Evolutionary conservation across 352 stramenopile genomes (phyloP), one percentile per base, ranked within the genome.

Genomic region (Pythium rhizo-oryzae): DNA sequence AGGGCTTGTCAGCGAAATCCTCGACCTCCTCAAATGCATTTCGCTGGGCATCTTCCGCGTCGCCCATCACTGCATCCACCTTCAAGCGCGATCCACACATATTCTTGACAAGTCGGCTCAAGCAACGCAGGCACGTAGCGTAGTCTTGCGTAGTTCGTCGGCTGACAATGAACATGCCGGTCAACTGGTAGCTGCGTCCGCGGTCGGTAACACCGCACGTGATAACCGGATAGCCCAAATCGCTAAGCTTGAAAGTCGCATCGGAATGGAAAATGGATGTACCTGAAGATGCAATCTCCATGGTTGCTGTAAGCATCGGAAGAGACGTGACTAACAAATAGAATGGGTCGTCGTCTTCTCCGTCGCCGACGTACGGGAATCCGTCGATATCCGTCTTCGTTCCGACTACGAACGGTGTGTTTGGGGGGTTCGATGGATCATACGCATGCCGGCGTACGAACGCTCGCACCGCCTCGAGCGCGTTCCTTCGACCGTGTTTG

Each of bases 191-290:
- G 7, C n/a, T 8, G 11, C 50, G 6, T 6, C 12, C 30, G 6
- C 8, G 4, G 39, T 67, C 60, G 6, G 60, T 60, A 24, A 67
- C 56, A n/a, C 60, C 60, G 18, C n/a, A n/a, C n/a, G n/a, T n/a
- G n/a, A n/a, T n/a, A n/a, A n/a, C n/a, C n/a, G n/a, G n/a, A n/a
- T n/a, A n/a, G n/a, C n/a, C n/a, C n/a, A n/a, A n/a, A n/a, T n/a
- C n/a, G n/a, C n/a, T n/a, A n/a, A n/a, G n/a, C 35, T 66, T 66
- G 35, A 51, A 66, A 4, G 59, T 66, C 9, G 59, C 60, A 37
- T 62, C 44, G 8, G 49, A 16, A 18, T 44, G 53, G 16, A 59
- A 59, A 9, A 59, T 28, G 13, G 53, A 47, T n/a, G 18, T 28
- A 3, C 53, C 53, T 3, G 8, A 21, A 15, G 53, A 24, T 24